Evolutionary conservation across 257 asterid species (phyloP).

Genomic region (Solanum piurae): DNA sequence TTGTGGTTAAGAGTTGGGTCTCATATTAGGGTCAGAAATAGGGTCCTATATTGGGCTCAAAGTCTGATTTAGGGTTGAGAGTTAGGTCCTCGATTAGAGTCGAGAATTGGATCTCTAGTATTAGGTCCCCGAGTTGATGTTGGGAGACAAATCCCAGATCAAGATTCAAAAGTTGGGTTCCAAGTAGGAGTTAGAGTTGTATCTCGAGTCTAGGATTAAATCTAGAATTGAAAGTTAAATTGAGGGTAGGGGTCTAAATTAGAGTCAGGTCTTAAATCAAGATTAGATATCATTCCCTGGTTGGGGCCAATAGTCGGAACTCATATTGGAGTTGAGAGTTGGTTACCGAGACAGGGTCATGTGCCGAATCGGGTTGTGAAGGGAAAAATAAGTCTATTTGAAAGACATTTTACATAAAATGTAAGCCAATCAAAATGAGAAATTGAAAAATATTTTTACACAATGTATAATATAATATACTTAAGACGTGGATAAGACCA

Average conservation of each 20-base stretch:
- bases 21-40: neutral
- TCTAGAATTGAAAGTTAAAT: neutral
- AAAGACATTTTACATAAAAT: neutral
- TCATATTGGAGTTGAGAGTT: neutral
- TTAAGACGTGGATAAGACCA: neutral
- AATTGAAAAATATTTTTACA: neutral
- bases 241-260: neutral
- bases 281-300: neutral
- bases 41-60: neutral
- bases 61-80: neutral
- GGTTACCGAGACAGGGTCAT: neutral
- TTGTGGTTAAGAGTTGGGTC: neutral
- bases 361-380: neutral
- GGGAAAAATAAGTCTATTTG: neutral
- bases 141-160: neutral
- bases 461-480: no score
- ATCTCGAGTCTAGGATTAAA: neutral
- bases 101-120: neutral
- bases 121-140: neutral
- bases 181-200: neutral
- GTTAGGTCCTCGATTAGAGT: neutral
- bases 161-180: neutral
- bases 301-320: neutral
- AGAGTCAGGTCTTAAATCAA: neutral
- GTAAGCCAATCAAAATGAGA: neutral